Conservation (phyloP, 768 basidiomycete genomes). For the Mycena rebaudengoi region DNA sequence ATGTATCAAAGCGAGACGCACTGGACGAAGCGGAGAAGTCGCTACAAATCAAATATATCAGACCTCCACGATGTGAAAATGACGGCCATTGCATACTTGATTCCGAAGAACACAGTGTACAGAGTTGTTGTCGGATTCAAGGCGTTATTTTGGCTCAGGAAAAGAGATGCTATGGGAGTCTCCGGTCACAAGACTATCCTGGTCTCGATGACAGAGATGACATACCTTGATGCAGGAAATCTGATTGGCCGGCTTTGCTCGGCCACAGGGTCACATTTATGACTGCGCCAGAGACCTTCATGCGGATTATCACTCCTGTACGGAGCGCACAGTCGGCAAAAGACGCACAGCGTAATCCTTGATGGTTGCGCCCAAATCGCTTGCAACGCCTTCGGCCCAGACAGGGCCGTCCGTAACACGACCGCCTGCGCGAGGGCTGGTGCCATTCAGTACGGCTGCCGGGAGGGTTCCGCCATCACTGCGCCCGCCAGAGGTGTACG, state of each 20-base stretch:
- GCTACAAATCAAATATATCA: not conserved
- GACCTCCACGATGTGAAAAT: not conserved
- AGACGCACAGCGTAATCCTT: conserved; percentile 61
- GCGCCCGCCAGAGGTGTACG: conserved; percentile 60
- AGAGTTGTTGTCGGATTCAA: conserved; percentile 58
- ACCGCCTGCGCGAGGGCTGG: conserved; percentile 49
- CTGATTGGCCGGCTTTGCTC: conserved; percentile 53
- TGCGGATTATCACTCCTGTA: not conserved
- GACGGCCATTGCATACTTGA: conserved; percentile 48
- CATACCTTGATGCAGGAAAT: conserved; percentile 58
- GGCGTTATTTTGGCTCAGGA: conserved; percentile 51
- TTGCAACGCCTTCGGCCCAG: conserved; percentile 61
- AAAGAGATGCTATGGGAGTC: conserved; percentile 13
- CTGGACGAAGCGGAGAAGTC: conserved; percentile 51
- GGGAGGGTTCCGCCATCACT: conserved; percentile 56
- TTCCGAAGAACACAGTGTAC: conserved; percentile 63
- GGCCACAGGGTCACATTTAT: conserved; percentile 61
- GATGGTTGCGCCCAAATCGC: conserved; percentile 49
- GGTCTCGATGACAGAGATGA: not conserved
- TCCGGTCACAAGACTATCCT: not conserved
- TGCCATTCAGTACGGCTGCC: conserved; percentile 48
- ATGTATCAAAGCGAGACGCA: conserved; percentile 36
- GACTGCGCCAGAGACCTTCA: conserved; percentile 53
- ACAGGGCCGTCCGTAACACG: conserved; percentile 50
- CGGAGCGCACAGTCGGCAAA: not conserved